Percentiles rank a stretch among this genome's conserved stretches.
Conservation (phyloP, 805 yeast genomes). For the Candida vaughaniae region DNA sequence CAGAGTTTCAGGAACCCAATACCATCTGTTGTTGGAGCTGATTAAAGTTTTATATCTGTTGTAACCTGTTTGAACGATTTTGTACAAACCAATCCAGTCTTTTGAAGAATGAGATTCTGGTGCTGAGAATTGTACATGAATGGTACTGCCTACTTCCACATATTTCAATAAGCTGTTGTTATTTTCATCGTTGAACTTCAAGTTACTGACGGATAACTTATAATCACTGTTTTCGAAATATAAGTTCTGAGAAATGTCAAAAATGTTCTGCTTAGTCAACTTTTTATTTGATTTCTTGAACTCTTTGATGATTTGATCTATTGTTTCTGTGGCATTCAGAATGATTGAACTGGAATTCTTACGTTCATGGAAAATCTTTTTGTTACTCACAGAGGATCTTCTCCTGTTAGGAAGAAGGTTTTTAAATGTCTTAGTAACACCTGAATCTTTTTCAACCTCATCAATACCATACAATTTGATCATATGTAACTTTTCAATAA, state of each 20-base stretch:
- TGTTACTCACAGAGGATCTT: slow-evolving; percentile 10
- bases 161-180: slow-evolving; percentile 12
- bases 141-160: slow-evolving; percentile 49
- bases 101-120: slow-evolving; percentile 47
- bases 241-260: slow-evolving; percentile 40
- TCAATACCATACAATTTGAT: slow-evolving; percentile 68
- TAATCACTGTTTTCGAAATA: slow-evolving; percentile 38
- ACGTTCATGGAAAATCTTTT: slow-evolving; percentile 5
- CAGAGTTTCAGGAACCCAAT: slow-evolving; percentile 30
- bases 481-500: slow-evolving; percentile 79
- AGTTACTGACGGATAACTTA: slow-evolving; percentile 23
- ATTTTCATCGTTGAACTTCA: slow-evolving; percentile 14
- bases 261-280: slow-evolving; percentile 32
- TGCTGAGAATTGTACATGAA: slow-evolving; percentile 53
- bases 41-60: slow-evolving; percentile 55
- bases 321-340: slow-evolving; percentile 38
- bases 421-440: slow-evolving; percentile 44
- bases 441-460: slow-evolving; percentile 54
- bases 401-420: slow-evolving; percentile 39
- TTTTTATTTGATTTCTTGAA: slow-evolving; percentile 33
- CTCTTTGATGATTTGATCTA: slow-evolving; percentile 47
- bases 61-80: slow-evolving; percentile 56
- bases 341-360: slow-evolving; percentile 27
- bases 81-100: slow-evolving; percentile 81
- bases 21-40: slow-evolving; percentile 70